Base-by-base conservation (phyloP, 805 yeast species). In the Ogataea populi-albae region DNA sequence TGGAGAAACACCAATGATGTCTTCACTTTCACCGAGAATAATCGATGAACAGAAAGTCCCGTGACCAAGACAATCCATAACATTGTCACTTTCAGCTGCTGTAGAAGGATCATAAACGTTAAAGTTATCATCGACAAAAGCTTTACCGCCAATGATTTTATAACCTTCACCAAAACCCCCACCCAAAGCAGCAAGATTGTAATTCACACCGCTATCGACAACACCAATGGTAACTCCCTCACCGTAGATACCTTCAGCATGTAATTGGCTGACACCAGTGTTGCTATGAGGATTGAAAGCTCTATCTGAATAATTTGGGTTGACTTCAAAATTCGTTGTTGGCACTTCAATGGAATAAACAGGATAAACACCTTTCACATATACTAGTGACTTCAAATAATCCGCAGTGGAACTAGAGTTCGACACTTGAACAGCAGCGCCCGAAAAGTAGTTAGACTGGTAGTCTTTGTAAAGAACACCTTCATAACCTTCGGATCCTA, bases 1-100 rank as follows among this genome's bases (percentile, higher is more conserved):
- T 19, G 52, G 52, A 14, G 52, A 46, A 16, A 47, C 52, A 38
- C 52, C 52, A 14, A 22, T 17, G n/a, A 29, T 17, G 26, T 51
- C 41, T 21, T 32, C 25, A 15, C 14, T 34, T 9, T 30, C 40
- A 28, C 47, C 52, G 17, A 44, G 41, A 33, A 52, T 47, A 17
- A 50, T 35, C 11, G 56, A 44, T 6, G 55, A 38, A 24, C 47
- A 50, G 34, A 46, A 47, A 9, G 55, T 32, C 20, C 55, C 55
- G 30, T 52, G 55, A n/a, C 55, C 55, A 17, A 37, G 30, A 32
- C 52, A 45, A 32, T 50, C 55, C 24, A 17, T 32, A n/a, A 47
- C 41, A 34, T 46, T 37, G 23, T 36, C 37, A 16, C 24, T 34
- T n/a, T 31, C 39, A 9, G 23, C 34, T 3, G 31, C 25, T 14